Conservation (phyloP, 225 moss, liverwort and hornwort species). For the Takakia lepidozioides region DNA sequence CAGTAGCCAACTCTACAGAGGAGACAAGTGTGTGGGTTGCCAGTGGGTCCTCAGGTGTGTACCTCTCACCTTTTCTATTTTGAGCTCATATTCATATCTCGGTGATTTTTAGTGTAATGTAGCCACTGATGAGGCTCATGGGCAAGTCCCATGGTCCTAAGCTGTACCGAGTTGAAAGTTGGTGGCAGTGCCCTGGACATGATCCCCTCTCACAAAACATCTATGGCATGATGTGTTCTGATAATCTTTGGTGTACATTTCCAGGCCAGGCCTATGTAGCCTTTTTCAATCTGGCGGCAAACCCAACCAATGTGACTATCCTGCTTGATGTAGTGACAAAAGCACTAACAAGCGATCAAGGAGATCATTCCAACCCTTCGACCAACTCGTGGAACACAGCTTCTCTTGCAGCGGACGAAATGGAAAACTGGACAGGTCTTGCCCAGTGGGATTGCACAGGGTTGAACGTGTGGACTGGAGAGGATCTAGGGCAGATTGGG, state of each 20-base stretch:
- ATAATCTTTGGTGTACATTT: slow-evolving; percentile 7
- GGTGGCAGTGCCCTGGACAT: background rate
- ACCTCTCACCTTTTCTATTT: background rate
- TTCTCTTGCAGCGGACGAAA: slow-evolving; percentile 3
- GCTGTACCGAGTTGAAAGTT: too few relatives aligned
- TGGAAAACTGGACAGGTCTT: slow-evolving; percentile 6
- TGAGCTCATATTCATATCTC: background rate
- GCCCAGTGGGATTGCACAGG: slow-evolving; percentile 18
- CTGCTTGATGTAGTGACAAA: slow-evolving; percentile 19
- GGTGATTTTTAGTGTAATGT: background rate
- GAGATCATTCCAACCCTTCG: background rate
- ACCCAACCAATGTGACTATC: slow-evolving; percentile 13
- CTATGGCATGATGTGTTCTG: background rate
- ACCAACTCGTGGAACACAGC: slow-evolving; percentile 9
- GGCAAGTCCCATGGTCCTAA: too few relatives aligned
- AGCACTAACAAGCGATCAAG: slow-evolving; percentile 1
- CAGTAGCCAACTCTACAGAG: slow-evolving; percentile 15
- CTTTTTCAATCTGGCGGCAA: slow-evolving; percentile 37
- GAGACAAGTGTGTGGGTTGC: slow-evolving; percentile 44
- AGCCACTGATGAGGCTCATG: too few relatives aligned
- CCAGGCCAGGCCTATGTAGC: slow-evolving; percentile 29
- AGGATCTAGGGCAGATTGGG: slow-evolving; percentile 25
- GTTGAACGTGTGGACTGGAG: slow-evolving; percentile 31
- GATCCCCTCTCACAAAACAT: background rate
- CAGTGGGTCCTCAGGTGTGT: slow-evolving; percentile 34